Percentiles rank a stretch among this genome's conserved stretches.
phyloP scores from a whole-genome alignment of 192 early-diverging fungal genomes.

The Pilobolus umbonatus region DNA sequence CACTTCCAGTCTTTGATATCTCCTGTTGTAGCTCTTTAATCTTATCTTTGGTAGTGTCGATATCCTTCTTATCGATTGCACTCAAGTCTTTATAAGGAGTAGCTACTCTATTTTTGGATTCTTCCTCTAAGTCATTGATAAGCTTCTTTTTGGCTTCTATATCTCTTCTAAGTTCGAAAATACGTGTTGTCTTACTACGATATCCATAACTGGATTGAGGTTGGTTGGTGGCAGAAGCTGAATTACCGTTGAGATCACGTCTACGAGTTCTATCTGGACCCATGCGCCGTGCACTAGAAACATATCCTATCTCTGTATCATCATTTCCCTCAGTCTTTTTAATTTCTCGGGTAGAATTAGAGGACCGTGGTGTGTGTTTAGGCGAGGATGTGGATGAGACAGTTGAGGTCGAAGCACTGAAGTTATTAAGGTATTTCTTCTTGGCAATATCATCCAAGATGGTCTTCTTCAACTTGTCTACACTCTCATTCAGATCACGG shows the following conservation, averaged over 20 bases:
- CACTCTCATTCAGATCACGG: slow-evolving; percentile 70
- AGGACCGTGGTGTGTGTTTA: slow-evolving; percentile 8
- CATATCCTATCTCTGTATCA: slow-evolving; percentile 30
- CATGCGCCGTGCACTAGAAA: slow-evolving; percentile 36
- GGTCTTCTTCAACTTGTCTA: slow-evolving; percentile 59
- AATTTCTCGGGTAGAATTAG: slow-evolving; percentile 9
- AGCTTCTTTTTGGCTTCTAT: slow-evolving; percentile 23
- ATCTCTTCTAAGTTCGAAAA: slow-evolving; percentile 28
- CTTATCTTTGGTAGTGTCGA: slow-evolving; percentile 37
- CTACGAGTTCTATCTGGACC: slow-evolving; percentile 24
- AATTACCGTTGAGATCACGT: slow-evolving; percentile 5
- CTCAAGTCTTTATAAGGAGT: slow-evolving; percentile 8
- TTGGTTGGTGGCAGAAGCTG: background rate
- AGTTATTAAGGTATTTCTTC: slow-evolving; percentile 22
- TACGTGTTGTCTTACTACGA: slow-evolving; percentile 31
- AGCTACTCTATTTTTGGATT: slow-evolving; percentile 4
- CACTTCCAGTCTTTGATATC: slow-evolving; percentile 13
- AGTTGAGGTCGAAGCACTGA: slow-evolving; percentile 13
- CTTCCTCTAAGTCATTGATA: slow-evolving; percentile 14
- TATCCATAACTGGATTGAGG: slow-evolving; percentile 26
- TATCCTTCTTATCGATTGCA: slow-evolving; percentile 36
- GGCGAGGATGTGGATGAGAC: slow-evolving; percentile 9
- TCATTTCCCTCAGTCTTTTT: slow-evolving; percentile 8
- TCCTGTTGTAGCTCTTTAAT: slow-evolving; percentile 39
- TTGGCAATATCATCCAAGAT: slow-evolving; percentile 56